Base-by-base conservation (phyloP, 2,329 filamentous ascomycete genomes). In the Parastagonospora nodorum region DNA sequence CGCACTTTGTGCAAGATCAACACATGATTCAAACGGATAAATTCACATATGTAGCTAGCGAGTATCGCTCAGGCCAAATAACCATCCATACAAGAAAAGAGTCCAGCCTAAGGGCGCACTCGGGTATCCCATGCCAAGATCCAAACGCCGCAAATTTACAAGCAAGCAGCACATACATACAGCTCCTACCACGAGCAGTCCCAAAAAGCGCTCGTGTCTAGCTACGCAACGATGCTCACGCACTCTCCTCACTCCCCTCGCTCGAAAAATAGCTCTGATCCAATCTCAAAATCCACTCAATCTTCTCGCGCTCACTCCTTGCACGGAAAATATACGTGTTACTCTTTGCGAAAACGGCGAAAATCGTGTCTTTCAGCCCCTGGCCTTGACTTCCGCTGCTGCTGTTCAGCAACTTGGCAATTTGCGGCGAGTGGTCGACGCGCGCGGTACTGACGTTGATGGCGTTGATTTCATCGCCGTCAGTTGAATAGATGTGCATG, bases 281-380 rank as follows among this genome's bases (percentile, higher is more conserved):
- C 63, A 99, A 91, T 67, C 89, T 88, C 74, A 95, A 84, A 63
- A 99, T 96, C 94, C 94, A 99, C 72, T 97, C 94, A 63, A 92
- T 88, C 80, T 97, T 96, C 74, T 97, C 92, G 42, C 87, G 83
- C 77, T 97, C 93, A 64, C 86, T 93, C 51, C 92, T 83, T 19
- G 92, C 90, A 11, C 92, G 90, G 73, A 99, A 97, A 35, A 99
- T 80, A 84, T 92, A 99, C 29, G 92, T 96, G 74, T 97, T 97
- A 72, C 94, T 89, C 52, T 88, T 90, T 36, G 90, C 93, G 69
- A 97, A 99, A 43, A 99, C 85, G 10, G 94, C 94, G 80, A 96
- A 99, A 35, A 97, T 89, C 2, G 64, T 67, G 59, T 89, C 88
- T 27, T 66, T 67, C 4, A 85, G 82, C 64, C 27, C 38, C 15